phyloP scores from a whole-genome alignment of 768 basidiomycete species.

The Nidula microcarpa region DNA sequence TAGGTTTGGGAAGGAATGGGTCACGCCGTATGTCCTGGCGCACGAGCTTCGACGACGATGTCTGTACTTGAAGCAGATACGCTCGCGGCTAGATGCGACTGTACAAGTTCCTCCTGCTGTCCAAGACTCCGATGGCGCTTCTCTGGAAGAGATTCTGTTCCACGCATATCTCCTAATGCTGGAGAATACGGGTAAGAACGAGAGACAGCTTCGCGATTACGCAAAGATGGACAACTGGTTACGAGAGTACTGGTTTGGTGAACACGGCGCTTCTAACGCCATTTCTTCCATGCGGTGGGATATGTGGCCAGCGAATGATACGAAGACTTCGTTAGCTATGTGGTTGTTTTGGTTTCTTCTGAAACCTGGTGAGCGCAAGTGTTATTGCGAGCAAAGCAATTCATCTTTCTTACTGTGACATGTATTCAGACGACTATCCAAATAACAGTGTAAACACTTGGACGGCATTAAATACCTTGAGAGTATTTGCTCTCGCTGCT shows the following conservation, averaged over 20 bases:
- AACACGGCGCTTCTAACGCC: conserved; percentile 52
- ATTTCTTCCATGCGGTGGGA: conserved; percentile 34
- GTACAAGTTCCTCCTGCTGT: conserved; percentile 15
- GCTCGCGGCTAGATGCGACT: conserved; percentile 35
- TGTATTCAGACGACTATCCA: conserved; percentile 42
- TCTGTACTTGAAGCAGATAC: conserved; percentile 52
- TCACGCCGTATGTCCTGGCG: conserved; percentile 44
- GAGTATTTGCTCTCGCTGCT: conserved; percentile 64
- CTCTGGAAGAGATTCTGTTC: conserved; percentile 52
- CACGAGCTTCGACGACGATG: conserved; percentile 67
- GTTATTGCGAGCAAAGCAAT: background rate
- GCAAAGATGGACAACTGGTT: conserved; percentile 64
- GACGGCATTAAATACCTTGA: conserved; percentile 47
- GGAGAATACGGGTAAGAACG: conserved; percentile 77
- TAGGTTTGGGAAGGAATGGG: conserved; percentile 40
- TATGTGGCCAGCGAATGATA: conserved; percentile 55
- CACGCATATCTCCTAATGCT: conserved; percentile 75
- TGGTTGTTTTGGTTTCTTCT: conserved; percentile 80
- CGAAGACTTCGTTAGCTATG: conserved; percentile 59
- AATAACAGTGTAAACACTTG: conserved; percentile 35
- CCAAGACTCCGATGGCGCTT: conserved; percentile 17
- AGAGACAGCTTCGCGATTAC: conserved; percentile 65
- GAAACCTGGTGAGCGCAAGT: conserved; percentile 44
- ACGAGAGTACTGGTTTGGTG: conserved; percentile 62
- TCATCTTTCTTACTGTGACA: background rate